Evolutionary conservation across 2,329 filamentous ascomycete genomes (phyloP), one percentile per base, ranked within the genome.

Genomic region (Rhinocladiella mackenziei): DNA sequence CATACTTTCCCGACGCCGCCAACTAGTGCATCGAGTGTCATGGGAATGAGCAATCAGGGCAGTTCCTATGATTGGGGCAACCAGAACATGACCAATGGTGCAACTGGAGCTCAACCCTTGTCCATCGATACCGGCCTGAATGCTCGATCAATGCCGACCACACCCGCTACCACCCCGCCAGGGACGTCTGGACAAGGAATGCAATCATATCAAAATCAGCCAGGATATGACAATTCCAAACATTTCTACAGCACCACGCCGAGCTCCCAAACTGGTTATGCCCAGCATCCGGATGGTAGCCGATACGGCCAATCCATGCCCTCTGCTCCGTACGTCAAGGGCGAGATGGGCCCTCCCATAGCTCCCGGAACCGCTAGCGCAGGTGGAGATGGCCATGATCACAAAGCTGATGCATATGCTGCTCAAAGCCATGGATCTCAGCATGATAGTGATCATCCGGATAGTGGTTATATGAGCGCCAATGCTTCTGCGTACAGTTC

Each of bases 1-100:
- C 86, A 95, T 64, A 94, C 89, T 2, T 96, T 96, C 66, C 89
- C 91, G 3, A 96, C 91, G 3, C 91, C 91, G 25, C 89, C 91
- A 1, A 87, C 89, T 1, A 96, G 87, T 63, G 86, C 89, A n/a
- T 92, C 89, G 0, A 87, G 88, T 65, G 80, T 94, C 33, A 88
- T 81, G 69, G 70, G 77, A 50, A 87, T 94, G 75, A 81, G 81
- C 33, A 77, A 77, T 54, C 81, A 84, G 28, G 84, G 87, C 23
- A 76, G 68, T 55, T 84, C 77, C 29, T 94, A 91, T 64, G 84
- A 89, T 61, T 96, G 89, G 86, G 75, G 78, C 65, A 67, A 69
- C 45, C 76, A 77, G 59, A 76, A 76, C 51, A 83, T 86, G 73
- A 75, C 70, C 50, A 75, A 76, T n/a, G 65, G 63, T 14, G 69